A percentile compares a stretch with the other conserved stretches of the same genome.
These are phyloP conservation scores for Diatrype stigma DNA, from an alignment of 2,329 filamentous ascomycete genomes.

Conservation along the genomic window DNA sequence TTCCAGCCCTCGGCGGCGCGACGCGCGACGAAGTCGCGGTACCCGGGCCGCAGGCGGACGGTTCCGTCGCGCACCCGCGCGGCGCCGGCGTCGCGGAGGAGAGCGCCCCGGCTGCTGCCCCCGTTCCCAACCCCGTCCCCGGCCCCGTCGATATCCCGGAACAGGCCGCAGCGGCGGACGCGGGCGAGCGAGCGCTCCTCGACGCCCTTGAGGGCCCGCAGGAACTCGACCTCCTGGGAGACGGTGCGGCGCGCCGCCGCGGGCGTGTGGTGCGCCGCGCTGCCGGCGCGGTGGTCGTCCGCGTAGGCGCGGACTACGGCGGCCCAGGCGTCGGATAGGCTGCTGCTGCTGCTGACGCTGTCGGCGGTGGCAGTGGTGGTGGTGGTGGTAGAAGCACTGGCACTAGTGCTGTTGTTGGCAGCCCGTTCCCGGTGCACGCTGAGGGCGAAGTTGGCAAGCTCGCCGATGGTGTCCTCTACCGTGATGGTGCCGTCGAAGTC, in stretches of 20 bases:
- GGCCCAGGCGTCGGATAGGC: conserved; percentile 39
- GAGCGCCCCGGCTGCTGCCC: conserved; percentile 24
- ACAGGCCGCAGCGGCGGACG: conserved; percentile 40
- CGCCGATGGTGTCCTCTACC: conserved; percentile 46
- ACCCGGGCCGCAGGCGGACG: conserved; percentile 36
- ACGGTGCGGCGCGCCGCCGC: conserved; percentile 30
- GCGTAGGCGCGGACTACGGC: conserved; percentile 42
- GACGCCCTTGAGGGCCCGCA: conserved; percentile 38
- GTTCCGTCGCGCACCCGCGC: conserved; percentile 29
- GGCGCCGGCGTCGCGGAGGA: conserved; percentile 35
- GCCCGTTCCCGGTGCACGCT: conserved; percentile 13
- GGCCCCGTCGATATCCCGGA: conserved; percentile 33
- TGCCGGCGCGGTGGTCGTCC: conserved; percentile 36
- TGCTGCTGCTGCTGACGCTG: conserved; percentile 16
- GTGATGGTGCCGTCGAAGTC: conserved; percentile 61
- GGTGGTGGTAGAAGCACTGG: conserved; percentile 7
- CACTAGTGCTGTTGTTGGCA: background rate
- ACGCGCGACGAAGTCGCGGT: conserved; percentile 27
- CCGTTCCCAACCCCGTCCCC: conserved; percentile 31
- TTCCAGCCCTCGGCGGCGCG: conserved; percentile 27
- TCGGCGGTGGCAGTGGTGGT: conserved; percentile 18
- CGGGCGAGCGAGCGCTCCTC: conserved; percentile 44
- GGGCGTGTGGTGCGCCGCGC: conserved; percentile 27
- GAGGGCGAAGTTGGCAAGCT: conserved; percentile 42
- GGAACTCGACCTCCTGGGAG: conserved; percentile 38